Percentiles rank a stretch among this genome's conserved stretches.
These are phyloP conservation scores for Termitomyces sp. DNA, from an alignment of 768 basidiomycete genomes.

Conservation along the genomic window DNA sequence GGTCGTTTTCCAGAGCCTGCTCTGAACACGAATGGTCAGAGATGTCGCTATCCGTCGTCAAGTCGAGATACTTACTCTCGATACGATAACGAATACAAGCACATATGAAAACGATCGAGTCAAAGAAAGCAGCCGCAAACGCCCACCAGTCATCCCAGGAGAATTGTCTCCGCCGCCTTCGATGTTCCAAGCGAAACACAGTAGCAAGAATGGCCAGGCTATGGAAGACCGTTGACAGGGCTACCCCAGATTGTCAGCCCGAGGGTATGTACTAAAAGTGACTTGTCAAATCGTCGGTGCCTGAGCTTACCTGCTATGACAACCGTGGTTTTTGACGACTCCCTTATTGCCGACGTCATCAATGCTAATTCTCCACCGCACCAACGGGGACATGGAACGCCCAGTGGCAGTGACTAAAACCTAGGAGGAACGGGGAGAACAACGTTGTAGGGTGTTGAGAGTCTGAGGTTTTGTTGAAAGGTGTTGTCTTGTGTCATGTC, in stretches of 20 bases:
- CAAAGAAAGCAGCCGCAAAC: conserved; percentile 5
- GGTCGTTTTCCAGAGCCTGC: neutral
- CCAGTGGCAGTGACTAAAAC: neutral
- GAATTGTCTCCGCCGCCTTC: conserved; percentile 6
- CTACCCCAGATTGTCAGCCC: neutral
- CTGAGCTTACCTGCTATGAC: neutral
- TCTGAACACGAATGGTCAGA: neutral
- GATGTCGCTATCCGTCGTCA: neutral
- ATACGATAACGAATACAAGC: conserved; percentile 2
- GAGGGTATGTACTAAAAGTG: neutral
- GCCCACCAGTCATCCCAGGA: conserved; percentile 14
- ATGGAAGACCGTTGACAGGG: conserved; percentile 1
- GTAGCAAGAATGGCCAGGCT: conserved; percentile 5
- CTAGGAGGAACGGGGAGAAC: neutral
- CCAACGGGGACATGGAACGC: neutral
- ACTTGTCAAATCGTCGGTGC: neutral
- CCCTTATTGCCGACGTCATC: neutral
- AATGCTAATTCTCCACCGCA: neutral
- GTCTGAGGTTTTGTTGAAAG: neutral
- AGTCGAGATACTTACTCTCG: conserved; percentile 1
- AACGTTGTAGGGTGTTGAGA: neutral
- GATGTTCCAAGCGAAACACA: conserved; percentile 4
- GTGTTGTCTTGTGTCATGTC: neutral
- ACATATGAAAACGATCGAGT: conserved; percentile 7
- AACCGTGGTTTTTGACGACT: neutral